Percentiles rank a stretch among this genome's conserved stretches.
These are phyloP conservation scores for Flaveria linearis DNA, from an alignment of 129 eudicot genomes.

Conservation along the genomic window DNA sequence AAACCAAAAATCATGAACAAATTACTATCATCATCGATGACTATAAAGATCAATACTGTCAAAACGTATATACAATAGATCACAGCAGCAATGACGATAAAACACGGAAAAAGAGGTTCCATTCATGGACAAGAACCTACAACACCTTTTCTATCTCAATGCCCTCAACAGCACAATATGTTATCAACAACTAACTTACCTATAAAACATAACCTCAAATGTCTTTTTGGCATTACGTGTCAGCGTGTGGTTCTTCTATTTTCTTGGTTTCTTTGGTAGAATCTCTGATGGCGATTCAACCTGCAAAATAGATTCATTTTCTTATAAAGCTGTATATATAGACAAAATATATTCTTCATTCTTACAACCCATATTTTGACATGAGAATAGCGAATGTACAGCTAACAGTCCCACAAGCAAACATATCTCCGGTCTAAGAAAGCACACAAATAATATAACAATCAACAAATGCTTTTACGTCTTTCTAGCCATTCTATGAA, in stretches of 20 bases:
- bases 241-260: conserved; percentile 29
- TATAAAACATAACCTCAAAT: conserved; percentile 23
- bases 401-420: background rate
- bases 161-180: conserved; percentile 12
- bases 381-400: background rate
- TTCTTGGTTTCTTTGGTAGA: conserved; percentile 56
- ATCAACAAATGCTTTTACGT: conserved; percentile 4
- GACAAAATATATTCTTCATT: conserved; percentile 15
- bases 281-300: conserved; percentile 47
- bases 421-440: background rate
- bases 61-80: conserved; percentile 31
- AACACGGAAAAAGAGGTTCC: background rate
- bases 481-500: background rate
- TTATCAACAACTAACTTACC: conserved; percentile 22
- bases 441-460: background rate
- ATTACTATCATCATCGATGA: conserved; percentile 25
- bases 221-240: conserved; percentile 11
- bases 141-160: conserved; percentile 30
- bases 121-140: conserved; percentile 20
- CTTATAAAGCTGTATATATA: conserved; percentile 20
- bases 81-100: conserved; percentile 18
- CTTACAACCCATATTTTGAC: background rate
- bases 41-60: background rate
- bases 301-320: conserved; percentile 42
- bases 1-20: conserved; percentile 13